Evolutionary conservation across 176 grass and related monocot genomes (phyloP), one percentile per base, ranked within the genome.

Genomic region (Carex scoparia): DNA sequence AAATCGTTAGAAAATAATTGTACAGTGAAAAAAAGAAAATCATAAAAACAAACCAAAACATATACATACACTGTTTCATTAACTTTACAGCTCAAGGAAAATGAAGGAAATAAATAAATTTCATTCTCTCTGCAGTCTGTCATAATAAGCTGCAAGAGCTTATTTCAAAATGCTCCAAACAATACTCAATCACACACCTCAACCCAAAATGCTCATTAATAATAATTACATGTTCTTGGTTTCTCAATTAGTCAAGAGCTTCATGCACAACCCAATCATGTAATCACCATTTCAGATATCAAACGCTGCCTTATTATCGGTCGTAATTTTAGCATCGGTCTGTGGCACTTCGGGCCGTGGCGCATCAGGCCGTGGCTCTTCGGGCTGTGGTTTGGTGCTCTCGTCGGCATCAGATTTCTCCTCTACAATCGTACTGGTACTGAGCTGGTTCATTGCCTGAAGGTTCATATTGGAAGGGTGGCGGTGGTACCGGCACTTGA

Each of bases 401-500:
- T 40, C 61, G 14, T 65, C 27, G 16, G 60, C 80, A 23, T 74
- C 65, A 11, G 66, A 5, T 3, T 57, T 79, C 9, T 19, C 63
- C 18, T 83, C 62, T 0, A 55, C 54, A 65, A 83, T 65, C 0
- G 33, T 62, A 18, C 13, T 86, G 53, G 81, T 5, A 10, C 61
- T 58, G 16, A 74, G 32, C 4, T 63, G 81, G 5, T 32, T 10
- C 28, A 65, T 18, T 11, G 7, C 23, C 10, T 60, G 8, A 10
- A 49, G 31, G 61, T 38, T 90, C 61, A 82, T 37, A 65, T 81
- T 84, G 49, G 85, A 67, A 23, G 77, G 61, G 78, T 72, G 42
- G 44, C 94, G 91, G 84, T 97, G 94, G 88, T 97, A 86, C 79
- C 89, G 93, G 88, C 94, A 94, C n/a, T 89, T 84, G 82, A 97